These are phyloP conservation scores for Serendipita sp. DNA, from an alignment of 768 basidiomycete genomes.

Conservation along the genomic window DNA sequence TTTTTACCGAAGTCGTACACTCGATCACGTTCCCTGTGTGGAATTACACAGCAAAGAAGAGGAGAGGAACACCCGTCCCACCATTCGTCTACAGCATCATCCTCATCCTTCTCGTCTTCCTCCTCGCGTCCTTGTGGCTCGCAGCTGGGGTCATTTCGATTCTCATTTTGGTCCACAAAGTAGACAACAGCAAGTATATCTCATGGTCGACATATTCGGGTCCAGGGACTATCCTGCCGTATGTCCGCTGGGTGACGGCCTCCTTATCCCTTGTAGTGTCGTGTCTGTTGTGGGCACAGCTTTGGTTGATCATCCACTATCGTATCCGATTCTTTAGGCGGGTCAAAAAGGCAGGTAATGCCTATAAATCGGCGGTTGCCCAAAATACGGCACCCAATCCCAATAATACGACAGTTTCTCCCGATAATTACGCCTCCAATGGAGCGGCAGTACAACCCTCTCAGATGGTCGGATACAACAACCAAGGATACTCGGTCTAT, in stretches of 20 bases:
- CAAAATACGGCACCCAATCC: too few relatives aligned
- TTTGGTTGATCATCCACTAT: background rate
- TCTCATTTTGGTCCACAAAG: too few relatives aligned
- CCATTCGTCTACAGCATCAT: background rate
- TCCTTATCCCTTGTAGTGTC: background rate
- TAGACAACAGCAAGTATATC: background rate
- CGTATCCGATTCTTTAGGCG: background rate
- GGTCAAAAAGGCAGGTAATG: background rate
- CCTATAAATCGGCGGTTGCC: too few relatives aligned
- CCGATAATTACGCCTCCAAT: too few relatives aligned
- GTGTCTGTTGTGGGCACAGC: background rate
- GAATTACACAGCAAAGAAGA: background rate
- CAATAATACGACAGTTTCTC: too few relatives aligned
- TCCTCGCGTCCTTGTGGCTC: background rate
- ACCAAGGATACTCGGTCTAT: too few relatives aligned
- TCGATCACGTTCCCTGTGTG: background rate
- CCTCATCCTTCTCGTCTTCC: background rate
- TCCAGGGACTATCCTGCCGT: background rate
- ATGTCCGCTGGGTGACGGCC: background rate
- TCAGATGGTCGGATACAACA: too few relatives aligned
- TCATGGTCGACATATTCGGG: background rate
- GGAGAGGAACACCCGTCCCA: background rate
- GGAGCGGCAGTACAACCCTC: too few relatives aligned
- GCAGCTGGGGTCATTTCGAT: background rate
- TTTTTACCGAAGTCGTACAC: background rate